Conservation (phyloP, 2,329 filamentous ascomycete genomes). For the Epichloe sylvatica region DNA sequence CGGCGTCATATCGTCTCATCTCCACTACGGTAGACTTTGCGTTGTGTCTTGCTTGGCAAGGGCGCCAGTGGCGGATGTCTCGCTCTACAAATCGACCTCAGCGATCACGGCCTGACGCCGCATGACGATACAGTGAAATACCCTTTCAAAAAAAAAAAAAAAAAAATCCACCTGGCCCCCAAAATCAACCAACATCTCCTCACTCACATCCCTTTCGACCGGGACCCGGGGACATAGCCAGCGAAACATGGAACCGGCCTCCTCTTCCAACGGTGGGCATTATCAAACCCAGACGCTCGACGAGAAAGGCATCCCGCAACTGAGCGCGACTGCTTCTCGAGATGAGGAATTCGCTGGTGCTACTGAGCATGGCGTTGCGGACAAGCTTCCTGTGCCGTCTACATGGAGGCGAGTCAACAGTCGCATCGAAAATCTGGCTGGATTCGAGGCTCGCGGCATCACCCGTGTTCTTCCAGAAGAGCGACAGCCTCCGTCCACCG, state of each 20-base stretch:
- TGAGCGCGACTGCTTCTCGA: background rate
- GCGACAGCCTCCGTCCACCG: conserved; percentile 18
- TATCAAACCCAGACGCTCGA: background rate
- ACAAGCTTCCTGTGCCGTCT: background rate
- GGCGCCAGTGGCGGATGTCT: background rate
- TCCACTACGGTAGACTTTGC: background rate
- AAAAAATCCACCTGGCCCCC: too few species aligned
- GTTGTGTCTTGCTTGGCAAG: background rate
- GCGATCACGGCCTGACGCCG: background rate
- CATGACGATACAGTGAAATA: background rate
- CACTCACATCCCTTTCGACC: too few species aligned
- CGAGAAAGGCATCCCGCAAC: background rate
- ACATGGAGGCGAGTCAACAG: conserved; percentile 9
- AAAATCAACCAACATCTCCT: too few species aligned
- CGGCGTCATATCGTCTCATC: background rate
- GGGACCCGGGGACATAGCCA: too few species aligned
- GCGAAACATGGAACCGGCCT: background rate
- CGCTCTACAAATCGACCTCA: background rate
- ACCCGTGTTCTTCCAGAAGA: conserved; percentile 24
- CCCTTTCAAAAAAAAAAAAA: too few species aligned
- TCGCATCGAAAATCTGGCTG: conserved; percentile 18
- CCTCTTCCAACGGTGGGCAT: background rate
- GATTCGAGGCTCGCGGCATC: conserved; percentile 27
- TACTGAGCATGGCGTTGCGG: background rate
- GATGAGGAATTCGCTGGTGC: background rate